Percentiles rank a stretch among this genome's conserved stretches.
Evolutionary conservation across 768 basidiomycete genomes (phyloP).

Genomic region (Heimioporus sp.): DNA sequence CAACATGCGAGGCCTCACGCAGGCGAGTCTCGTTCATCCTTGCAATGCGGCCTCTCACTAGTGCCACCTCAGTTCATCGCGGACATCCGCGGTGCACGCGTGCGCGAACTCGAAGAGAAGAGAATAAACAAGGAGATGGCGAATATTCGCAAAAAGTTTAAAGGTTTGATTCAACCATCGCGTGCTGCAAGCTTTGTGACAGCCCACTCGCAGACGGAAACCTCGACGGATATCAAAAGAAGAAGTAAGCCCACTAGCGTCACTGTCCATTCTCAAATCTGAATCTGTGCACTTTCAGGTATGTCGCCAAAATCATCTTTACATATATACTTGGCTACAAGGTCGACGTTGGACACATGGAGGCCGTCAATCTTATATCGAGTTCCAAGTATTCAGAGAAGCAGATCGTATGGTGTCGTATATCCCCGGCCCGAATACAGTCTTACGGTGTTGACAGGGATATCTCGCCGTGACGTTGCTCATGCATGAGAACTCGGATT

Average conservation of each 20-base stretch:
- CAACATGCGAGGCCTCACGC: constrained; percentile 89
- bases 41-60: constrained; percentile 2
- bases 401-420: constrained; percentile 77
- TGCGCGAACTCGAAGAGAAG: constrained; percentile 97
- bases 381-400: constrained; percentile 97
- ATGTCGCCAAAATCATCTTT: constrained; percentile 98
- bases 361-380: constrained; percentile 96
- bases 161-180: constrained; percentile 50
- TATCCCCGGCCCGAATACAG: background rate
- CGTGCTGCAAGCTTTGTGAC: constrained; percentile 1
- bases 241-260: constrained; percentile 59
- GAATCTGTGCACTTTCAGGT: constrained; percentile 46
- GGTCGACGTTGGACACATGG: constrained; percentile 99
- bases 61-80: constrained; percentile 82
- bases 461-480: constrained; percentile 95
- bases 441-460: constrained; percentile 52
- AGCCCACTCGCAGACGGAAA: constrained; percentile 64
- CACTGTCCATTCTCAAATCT: constrained; percentile 13
- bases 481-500: constrained; percentile 99
- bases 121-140: constrained; percentile 99
- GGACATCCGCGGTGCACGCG: constrained; percentile 94
- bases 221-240: constrained; percentile 88
- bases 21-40: constrained; percentile 48
- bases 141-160: constrained; percentile 98
- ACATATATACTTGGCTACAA: constrained; percentile 99